Evolutionary conservation across 2,329 filamentous ascomycete genomes (phyloP).

Genomic region (Colletotrichum caudatum): DNA sequence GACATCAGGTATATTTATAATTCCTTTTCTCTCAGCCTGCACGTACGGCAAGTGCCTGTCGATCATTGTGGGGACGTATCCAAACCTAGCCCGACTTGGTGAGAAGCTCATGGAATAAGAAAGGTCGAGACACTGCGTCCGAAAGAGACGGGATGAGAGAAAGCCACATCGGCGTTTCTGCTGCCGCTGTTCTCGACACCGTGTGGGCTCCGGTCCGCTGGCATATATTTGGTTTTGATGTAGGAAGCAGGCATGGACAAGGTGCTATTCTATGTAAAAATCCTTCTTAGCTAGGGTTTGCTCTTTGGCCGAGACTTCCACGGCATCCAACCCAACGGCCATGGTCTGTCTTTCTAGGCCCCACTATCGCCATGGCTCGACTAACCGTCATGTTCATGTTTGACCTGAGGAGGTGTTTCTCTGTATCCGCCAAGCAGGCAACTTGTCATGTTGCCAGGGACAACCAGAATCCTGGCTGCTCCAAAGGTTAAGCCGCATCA

Average conservation of each 20-base stretch:
- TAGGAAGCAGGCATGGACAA: neutral
- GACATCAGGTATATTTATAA: neutral
- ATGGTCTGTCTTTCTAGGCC: too few species aligned
- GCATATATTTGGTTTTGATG: neutral
- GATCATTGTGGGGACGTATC: slow-evolving; percentile 28
- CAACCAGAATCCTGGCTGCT: neutral
- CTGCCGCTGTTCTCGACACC: neutral
- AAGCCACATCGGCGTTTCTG: neutral
- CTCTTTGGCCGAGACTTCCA: neutral
- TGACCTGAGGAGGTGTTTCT: neutral
- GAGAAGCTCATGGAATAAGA: neutral
- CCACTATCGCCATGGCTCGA: neutral
- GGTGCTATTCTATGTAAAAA: too few species aligned
- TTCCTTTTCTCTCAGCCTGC: neutral
- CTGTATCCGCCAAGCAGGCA: neutral
- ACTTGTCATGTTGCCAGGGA: neutral
- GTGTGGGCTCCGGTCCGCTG: neutral
- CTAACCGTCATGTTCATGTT: neutral
- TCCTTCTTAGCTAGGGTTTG: neutral
- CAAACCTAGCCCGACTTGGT: neutral
- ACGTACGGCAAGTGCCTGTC: slow-evolving; percentile 1
- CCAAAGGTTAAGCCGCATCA: neutral
- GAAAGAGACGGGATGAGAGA: neutral
- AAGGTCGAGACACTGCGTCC: neutral
- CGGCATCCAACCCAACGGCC: neutral